Percentiles rank a stretch among this genome's conserved stretches.
Evolutionary conservation across 1,284 basidiomycete species (phyloP).

Genomic region (Pholiota adiposa): DNA sequence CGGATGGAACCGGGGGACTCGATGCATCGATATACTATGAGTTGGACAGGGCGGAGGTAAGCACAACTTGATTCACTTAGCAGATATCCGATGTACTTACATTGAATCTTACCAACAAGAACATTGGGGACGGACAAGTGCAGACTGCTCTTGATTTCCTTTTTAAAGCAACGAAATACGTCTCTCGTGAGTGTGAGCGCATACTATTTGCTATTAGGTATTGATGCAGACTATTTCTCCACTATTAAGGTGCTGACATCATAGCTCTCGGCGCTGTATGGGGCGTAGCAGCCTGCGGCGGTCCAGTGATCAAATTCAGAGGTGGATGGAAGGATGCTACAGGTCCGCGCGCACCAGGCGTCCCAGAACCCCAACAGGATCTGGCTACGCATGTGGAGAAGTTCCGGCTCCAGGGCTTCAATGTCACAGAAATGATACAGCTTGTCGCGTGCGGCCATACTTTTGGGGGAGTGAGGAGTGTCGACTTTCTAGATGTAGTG

Average conservation of each 20-base stretch:
- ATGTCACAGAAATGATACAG: constrained; percentile 34
- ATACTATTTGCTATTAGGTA: no score
- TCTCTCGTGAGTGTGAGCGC: constrained; percentile 2
- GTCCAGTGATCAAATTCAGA: constrained; percentile 33
- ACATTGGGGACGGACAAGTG: constrained; percentile 30
- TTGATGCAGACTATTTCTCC: neutral
- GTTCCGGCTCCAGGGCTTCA: constrained; percentile 33
- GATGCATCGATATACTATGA: constrained; percentile 16
- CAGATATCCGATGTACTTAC: neutral
- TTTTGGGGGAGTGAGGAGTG: constrained; percentile 34
- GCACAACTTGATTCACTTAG: neutral
- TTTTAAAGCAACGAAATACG: neutral
- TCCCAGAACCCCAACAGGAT: constrained; percentile 33
- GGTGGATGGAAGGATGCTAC: constrained; percentile 36
- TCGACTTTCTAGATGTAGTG: constrained; percentile 33
- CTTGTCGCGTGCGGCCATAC: constrained; percentile 38
- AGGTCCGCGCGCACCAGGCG: constrained; percentile 28
- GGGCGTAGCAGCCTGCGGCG: constrained; percentile 32
- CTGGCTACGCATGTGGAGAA: constrained; percentile 14
- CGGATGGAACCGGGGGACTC: constrained; percentile 11
- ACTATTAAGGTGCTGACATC: constrained; percentile 28
- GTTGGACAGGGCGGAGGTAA: constrained; percentile 5
- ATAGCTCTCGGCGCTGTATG: constrained; percentile 32
- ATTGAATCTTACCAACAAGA: constrained; percentile 18
- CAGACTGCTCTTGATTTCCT: constrained; percentile 3